Evolutionary conservation across 106 monocot species (phyloP).

Genomic region (Acorus gramineus): DNA sequence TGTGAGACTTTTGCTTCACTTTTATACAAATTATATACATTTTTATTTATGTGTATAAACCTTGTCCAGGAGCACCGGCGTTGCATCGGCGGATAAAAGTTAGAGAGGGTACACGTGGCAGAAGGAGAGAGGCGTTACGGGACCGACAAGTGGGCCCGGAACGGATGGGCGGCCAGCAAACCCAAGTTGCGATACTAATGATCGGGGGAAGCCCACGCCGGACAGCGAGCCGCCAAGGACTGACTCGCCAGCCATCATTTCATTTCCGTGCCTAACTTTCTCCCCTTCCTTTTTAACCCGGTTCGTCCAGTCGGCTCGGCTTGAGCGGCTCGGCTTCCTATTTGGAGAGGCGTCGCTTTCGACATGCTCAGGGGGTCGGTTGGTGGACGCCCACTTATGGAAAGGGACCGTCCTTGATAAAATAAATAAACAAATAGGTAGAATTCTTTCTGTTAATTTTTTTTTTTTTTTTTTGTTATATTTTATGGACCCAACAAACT

Average conservation of each 20-base stretch:
- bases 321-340: constrained; percentile 1
- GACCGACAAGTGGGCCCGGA: background rate
- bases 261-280: constrained; percentile 1
- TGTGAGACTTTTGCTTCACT: constrained; percentile 61
- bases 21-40: constrained; percentile 1
- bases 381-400: constrained; percentile 10
- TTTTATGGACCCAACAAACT: no score
- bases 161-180: constrained; percentile 7
- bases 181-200: constrained; percentile 29
- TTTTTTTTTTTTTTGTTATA: no score
- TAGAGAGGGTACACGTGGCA: background rate
- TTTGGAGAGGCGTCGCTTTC: constrained; percentile 50
- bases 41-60: background rate
- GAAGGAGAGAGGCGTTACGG: background rate
- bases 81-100: background rate
- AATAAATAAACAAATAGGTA: no score
- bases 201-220: constrained; percentile 64
- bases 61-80: background rate
- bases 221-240: constrained; percentile 51
- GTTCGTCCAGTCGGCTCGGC: background rate
- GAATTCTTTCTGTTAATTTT: no score
- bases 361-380: constrained; percentile 30
- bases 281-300: background rate
- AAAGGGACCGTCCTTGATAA: constrained; percentile 20
- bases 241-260: constrained; percentile 10